Percentiles rank a stretch among this genome's conserved stretches.
Conservation (phyloP, 73 alveolate genomes). For the Halteria grandinella region DNA sequence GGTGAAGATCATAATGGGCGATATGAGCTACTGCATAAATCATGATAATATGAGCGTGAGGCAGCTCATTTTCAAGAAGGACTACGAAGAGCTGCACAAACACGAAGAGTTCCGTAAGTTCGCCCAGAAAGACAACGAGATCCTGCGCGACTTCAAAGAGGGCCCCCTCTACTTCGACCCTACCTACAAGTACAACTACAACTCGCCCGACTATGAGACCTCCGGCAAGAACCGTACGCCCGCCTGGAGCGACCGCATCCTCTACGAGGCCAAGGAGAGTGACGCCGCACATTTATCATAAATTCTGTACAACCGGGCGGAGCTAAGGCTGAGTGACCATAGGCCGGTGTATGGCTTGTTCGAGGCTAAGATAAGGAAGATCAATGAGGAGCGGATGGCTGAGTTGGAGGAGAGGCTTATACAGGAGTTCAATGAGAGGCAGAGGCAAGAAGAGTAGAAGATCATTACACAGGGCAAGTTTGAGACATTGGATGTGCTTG, state of each 20-base stretch:
- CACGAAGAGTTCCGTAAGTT: slow-evolving; percentile 74
- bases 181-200: slow-evolving; percentile 90
- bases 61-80: slow-evolving; percentile 13
- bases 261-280: slow-evolving; percentile 49
- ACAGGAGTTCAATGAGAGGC: too few species aligned
- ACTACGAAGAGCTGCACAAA: slow-evolving; percentile 60
- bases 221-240: slow-evolving; percentile 93
- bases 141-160: slow-evolving; percentile 73
- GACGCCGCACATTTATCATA: neutral
- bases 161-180: slow-evolving; percentile 88
- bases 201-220: slow-evolving; percentile 76
- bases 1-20: slow-evolving; percentile 72
- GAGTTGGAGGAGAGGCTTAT: too few species aligned
- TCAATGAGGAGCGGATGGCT: slow-evolving; percentile 63
- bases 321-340: slow-evolving; percentile 88
- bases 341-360: slow-evolving; percentile 86
- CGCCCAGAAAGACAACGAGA: slow-evolving; percentile 65
- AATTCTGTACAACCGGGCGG: slow-evolving; percentile 79
- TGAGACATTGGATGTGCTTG: too few species aligned
- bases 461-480: too few species aligned
- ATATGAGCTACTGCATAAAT: slow-evolving; percentile 34
- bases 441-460: too few species aligned
- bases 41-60: neutral
- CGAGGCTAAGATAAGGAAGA: slow-evolving; percentile 77
- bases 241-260: slow-evolving; percentile 96